Base-by-base conservation (phyloP, 257 asterid genomes). In the Ilex aquifolium region DNA sequence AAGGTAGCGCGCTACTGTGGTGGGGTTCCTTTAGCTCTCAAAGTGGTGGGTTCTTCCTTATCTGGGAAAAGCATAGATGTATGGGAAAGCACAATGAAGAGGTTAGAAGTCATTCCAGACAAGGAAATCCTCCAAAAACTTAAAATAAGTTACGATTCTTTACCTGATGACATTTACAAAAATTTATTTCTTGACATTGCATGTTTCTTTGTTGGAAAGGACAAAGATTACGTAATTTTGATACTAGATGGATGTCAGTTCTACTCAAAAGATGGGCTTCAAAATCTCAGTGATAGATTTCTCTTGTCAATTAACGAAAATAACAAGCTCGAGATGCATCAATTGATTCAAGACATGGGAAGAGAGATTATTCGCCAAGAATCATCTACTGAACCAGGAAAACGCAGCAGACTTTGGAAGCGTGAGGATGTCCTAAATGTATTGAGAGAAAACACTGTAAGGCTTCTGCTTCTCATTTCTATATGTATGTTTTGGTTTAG, bases 281-380 rank as follows among this genome's bases (percentile, higher is more conserved):
- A 65, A 42, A 53, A 54, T 16, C 65, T 59, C 16, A 46, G 60
- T 2, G 70, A 59, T n/a, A 46, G 65, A 42, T 60, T 56, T 30
- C 57, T 56, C 13, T 29, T 71, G 3, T 17, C 17, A 46, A 65
- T 59, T n/a, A 55, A 65, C 13, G 29, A 54, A 2, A 7, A 44
- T 44, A 59, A 59, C 15, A 64, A 48, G 17, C 44, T 70, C 32
- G 57, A 13, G 17, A 39, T 63, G 49, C 69, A 68, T 61, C 57
- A 62, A 21, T 31, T 68, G 27, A 21, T 21, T 21, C 27, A 21
- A 21, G 27, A 21, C 27, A 21, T 21, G 27, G 27, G 27, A 21
- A 68, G 56, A 53, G 72, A 60, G 48, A 60, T 68, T 60, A 32
- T 68, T 21, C 62, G 72, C 55, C 29, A 13, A 61, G 72, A 68